These are phyloP conservation scores for Tylopilus sp. DNA, from an alignment of 1,284 basidiomycete species.

Conservation along the genomic window DNA sequence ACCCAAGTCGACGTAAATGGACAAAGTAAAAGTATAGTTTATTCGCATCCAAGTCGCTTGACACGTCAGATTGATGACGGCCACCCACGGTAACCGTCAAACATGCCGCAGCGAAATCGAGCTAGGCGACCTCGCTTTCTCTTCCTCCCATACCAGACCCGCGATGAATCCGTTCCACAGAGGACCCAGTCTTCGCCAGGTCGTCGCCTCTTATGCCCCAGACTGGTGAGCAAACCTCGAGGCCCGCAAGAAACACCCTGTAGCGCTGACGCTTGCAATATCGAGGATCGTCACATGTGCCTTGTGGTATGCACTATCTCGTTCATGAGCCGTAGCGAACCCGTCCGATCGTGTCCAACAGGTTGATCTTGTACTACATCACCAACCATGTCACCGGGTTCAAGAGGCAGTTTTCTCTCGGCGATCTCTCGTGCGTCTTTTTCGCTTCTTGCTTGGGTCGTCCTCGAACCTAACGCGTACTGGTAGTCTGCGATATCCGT, in stretches of 20 bases:
- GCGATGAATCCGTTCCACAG: slow-evolving; percentile 11
- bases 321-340: neutral
- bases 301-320: slow-evolving; percentile 21
- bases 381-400: slow-evolving; percentile 57
- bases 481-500: slow-evolving; percentile 40
- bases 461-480: neutral
- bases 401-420: slow-evolving; percentile 65
- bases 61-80: neutral
- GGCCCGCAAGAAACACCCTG: neutral
- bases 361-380: slow-evolving; percentile 45
- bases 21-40: neutral
- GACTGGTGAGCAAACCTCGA: slow-evolving; percentile 33
- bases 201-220: slow-evolving; percentile 26
- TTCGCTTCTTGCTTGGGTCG: neutral
- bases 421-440: slow-evolving; percentile 50
- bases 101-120: neutral
- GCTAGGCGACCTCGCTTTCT: neutral
- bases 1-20: neutral
- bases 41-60: neutral
- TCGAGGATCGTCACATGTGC: slow-evolving; percentile 26
- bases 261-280: neutral
- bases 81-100: neutral
- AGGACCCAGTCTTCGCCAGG: slow-evolving; percentile 18
- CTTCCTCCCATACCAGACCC: neutral
- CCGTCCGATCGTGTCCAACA: slow-evolving; percentile 2